Evolutionary conservation across 352 stramenopile genomes (phyloP), one percentile per base, ranked within the genome.

Genomic region (Peronospora belbahrii): DNA sequence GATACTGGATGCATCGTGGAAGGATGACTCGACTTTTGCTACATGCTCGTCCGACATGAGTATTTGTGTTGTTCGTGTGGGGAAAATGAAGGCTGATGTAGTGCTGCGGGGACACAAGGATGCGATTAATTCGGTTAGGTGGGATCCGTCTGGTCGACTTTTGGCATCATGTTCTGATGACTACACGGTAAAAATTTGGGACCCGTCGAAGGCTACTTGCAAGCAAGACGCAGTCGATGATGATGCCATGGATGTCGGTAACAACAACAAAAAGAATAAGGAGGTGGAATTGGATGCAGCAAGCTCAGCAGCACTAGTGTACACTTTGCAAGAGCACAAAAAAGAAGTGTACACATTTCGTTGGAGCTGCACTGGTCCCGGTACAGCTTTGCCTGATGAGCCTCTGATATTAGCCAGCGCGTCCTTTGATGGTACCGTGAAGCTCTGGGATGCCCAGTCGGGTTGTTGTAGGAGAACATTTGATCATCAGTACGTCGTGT

Each of bases 121-220:
- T 33, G 95, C 98, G 60, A 97, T 99, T 35, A 99, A 99, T 67
- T 95, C 94, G 24, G 95, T 99, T 35, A 97, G 97, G 55, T 99
- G 96, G 96, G 91, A 97, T 70, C 91, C 95, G 6, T 95, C 83
- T 3, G 93, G 94, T 0, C 77, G 66, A 5, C 67, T 97, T 18
- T 74, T 99, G 19, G 95, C 95, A 4, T 98, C 88, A 28, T 99
- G 95, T 65, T 98, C 94, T 2, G 96, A 99, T 59, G 96, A 99
- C 71, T 95, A 85, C 56, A 97, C 95, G 18, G 94, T 97, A 31
- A 98, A 98, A 70, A 86, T 99, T 7, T 98, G 95, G 94, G 88
- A 97, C 57, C 78, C 78, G 6, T 66, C 63, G 13, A 72, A 72
- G 32, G 51, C 32, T 37, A 52, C 31, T 22, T 31, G 38, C n/a